Evolutionary conservation across 352 stramenopile species (phyloP).

Genomic region (Pythium dissotocum): DNA sequence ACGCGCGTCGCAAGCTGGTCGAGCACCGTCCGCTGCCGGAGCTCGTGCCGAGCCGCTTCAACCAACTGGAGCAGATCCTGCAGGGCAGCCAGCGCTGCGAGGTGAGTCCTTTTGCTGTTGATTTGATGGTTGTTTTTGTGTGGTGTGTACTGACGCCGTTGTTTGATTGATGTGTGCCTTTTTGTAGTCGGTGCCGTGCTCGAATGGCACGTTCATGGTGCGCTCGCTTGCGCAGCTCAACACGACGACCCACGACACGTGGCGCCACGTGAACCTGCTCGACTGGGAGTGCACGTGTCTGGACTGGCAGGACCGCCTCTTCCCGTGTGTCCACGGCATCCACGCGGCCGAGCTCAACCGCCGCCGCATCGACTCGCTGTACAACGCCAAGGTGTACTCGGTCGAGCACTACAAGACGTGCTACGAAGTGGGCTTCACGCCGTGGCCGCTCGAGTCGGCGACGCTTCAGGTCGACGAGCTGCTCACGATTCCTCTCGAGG

Average conservation of each 20-base stretch:
- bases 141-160: not conserved
- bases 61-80: conserved; percentile 67
- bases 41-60: conserved; percentile 61
- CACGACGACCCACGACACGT: conserved; percentile 62
- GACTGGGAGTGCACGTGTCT: conserved; percentile 80
- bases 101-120: conserved; percentile 32
- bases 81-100: conserved; percentile 78
- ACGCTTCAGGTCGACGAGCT: conserved; percentile 39
- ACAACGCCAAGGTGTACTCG: conserved; percentile 67
- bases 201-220: conserved; percentile 80
- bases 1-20: conserved; percentile 54
- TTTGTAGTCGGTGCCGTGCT: conserved; percentile 71
- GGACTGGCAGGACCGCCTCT: conserved; percentile 79
- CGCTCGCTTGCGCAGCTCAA: conserved; percentile 60
- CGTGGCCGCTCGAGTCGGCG: conserved; percentile 61
- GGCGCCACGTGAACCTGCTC: conserved; percentile 73
- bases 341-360: conserved; percentile 72
- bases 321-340: conserved; percentile 77
- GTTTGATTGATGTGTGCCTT: not conserved
- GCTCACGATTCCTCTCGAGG: conserved; percentile 70
- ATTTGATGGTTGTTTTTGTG: not conserved
- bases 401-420: conserved; percentile 63
- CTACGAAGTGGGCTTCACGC: conserved; percentile 61
- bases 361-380: conserved; percentile 71
- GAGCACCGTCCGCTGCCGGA: conserved; percentile 55